These are phyloP conservation scores for Crucihimalaya himalaica DNA, from an alignment of 345 rosid species.

Conservation along the genomic window DNA sequence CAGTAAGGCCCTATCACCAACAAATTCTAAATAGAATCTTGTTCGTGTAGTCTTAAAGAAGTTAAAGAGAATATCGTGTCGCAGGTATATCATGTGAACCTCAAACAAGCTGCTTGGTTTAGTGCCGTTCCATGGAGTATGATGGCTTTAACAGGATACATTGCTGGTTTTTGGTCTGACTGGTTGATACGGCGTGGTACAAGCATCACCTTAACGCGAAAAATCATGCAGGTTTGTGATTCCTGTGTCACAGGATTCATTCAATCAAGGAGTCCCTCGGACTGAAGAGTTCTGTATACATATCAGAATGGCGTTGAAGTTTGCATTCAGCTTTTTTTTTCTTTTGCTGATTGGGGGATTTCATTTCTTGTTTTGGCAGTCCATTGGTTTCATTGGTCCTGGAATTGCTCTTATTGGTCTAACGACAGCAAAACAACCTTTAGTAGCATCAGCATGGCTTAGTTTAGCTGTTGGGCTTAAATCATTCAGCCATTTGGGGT, in stretches of 20 bases:
- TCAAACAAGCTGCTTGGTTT: conserved; percentile 96
- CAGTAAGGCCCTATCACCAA: conserved; percentile 51
- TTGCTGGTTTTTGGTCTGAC: conserved; percentile 85
- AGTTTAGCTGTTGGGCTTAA: conserved; percentile 87
- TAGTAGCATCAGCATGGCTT: conserved; percentile 89
- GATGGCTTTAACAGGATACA: conserved; percentile 89
- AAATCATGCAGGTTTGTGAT: conserved; percentile 84
- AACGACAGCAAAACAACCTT: conserved; percentile 69
- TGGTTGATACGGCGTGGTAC: conserved; percentile 66
- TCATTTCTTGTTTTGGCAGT: conserved; percentile 53
- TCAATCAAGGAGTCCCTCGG: not conserved
- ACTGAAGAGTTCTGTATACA: not conserved
- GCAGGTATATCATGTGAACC: conserved; percentile 89
- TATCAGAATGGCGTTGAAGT: conserved; percentile 11
- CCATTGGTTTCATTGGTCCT: conserved; percentile 87
- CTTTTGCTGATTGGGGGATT: conserved; percentile 5
- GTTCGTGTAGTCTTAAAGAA: conserved; percentile 8
- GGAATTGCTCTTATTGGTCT: conserved; percentile 80
- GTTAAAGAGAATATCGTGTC: conserved; percentile 14
- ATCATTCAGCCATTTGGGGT: conserved; percentile 94
- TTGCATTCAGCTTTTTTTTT: not conserved
- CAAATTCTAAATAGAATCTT: not conserved
- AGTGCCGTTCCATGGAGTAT: conserved; percentile 95
- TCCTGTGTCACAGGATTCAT: conserved; percentile 19
- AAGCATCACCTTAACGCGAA: conserved; percentile 79